Evolutionary conservation across 176 grass and related monocot species (phyloP), one percentile per base, ranked within the genome.

Genomic region (Lolium rigidum): DNA sequence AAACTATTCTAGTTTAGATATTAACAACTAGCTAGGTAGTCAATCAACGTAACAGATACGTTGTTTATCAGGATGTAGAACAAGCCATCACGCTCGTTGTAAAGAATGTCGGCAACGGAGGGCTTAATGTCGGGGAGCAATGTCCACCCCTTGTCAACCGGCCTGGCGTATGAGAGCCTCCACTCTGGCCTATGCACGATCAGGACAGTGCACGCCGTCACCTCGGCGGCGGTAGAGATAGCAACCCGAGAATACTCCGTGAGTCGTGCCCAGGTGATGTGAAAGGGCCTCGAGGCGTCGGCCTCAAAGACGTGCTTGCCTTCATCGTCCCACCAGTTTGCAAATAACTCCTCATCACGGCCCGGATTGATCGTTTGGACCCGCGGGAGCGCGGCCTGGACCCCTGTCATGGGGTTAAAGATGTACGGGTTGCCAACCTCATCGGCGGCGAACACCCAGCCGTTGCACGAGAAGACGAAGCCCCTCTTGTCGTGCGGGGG

Each of bases 381-480:
- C 2, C 14, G 64, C 6, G 64, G 64, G 26, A 67, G 64, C 2
- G 28, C 4, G 26, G 64, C 28, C 64, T 67, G 28, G 64, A 17
- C 14, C 7, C 64, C 28, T 2, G 64, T 67, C 2, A 67, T 17
- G 5, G 64, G 64, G 64, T 67, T 37, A 3, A 37, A 67, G 46
- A 74, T 44, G 71, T 74, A 74, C 6, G 21, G 71, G 46, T 74
- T 22, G 6, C 70, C 43, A 44, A 15, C 43, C 11, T 73, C 43
- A 4, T 48, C 44, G 11, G 43, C n/a, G 17, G 70, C 70, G 43
- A 73, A 73, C n/a, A 48, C 70, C 70, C n/a, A 73, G 70, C 70
- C 43, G 43, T 47, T 17, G 39, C 68, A 73, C 5, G 70, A 73
- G 70, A 73, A 73, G 70, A 73, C 70, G n/a, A 48, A 24, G 20